Percentiles rank a stretch among this genome's conserved stretches.
phyloP scores from a whole-genome alignment of 1,139 yeast species.

The Protomyces gravidus region DNA sequence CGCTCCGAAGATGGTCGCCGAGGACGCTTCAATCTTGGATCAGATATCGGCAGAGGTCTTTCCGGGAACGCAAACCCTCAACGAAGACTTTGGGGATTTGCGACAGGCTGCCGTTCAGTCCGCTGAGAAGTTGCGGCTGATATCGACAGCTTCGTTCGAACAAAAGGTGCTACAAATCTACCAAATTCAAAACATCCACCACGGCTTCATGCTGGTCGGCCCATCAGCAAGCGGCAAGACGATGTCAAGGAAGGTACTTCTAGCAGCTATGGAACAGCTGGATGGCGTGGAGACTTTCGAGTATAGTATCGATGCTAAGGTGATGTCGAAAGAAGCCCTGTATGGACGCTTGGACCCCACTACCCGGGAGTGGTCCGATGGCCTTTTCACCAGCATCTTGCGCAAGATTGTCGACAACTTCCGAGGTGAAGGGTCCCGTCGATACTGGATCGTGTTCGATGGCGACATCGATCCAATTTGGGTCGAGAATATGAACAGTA shows the following conservation, averaged over 20 bases:
- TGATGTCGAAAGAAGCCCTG: conserved; percentile 58
- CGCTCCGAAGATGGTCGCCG: conserved; percentile 57
- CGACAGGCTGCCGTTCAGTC: conserved; percentile 33
- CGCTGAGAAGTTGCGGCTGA: conserved; percentile 38
- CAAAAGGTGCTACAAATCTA: conserved; percentile 60
- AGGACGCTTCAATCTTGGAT: conserved; percentile 49
- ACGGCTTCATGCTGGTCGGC: conserved; percentile 81
- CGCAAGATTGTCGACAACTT: conserved; percentile 57
- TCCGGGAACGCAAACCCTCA: conserved; percentile 36
- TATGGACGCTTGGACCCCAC: conserved; percentile 69
- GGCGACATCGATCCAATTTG: conserved; percentile 94
- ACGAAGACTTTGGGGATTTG: conserved; percentile 35
- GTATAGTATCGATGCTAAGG: conserved; percentile 68
- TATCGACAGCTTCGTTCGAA: conserved; percentile 47
- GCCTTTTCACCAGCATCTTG: conserved; percentile 66
- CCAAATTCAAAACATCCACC: conserved; percentile 62
- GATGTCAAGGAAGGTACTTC: conserved; percentile 50
- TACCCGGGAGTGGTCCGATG: conserved; percentile 92
- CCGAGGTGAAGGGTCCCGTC: conserved; percentile 54
- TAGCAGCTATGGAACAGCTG: conserved; percentile 46
- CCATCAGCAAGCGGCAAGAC: conserved; percentile 73
- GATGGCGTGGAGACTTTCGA: conserved; percentile 45
- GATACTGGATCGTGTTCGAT: conserved; percentile 80
- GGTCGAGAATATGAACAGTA: conserved; percentile 89
- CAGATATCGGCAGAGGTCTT: conserved; percentile 40